Percentiles rank a stretch among this genome's conserved stretches.
Evolutionary conservation across 2,329 filamentous ascomycete genomes (phyloP).

Genomic region (Chalara sp.): DNA sequence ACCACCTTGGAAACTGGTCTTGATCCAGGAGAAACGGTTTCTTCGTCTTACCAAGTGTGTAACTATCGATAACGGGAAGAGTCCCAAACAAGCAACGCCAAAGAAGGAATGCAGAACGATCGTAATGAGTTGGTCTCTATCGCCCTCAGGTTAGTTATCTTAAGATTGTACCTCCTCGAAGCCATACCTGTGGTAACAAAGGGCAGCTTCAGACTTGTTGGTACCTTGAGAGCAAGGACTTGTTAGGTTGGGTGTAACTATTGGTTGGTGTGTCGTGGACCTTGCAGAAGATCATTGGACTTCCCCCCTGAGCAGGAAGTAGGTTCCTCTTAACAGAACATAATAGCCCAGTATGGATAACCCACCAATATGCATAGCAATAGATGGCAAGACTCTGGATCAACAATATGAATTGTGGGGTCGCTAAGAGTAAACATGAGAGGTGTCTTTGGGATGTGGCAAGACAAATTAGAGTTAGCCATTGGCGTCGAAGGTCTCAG

Average conservation of each 20-base stretch:
- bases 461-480: conserved; percentile 39
- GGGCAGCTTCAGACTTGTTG: neutral
- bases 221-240: neutral
- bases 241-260: neutral
- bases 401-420: neutral
- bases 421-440: neutral
- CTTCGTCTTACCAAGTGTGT: neutral
- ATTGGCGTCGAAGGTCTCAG: neutral
- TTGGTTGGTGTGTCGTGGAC: conserved; percentile 3
- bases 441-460: neutral
- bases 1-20: neutral
- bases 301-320: conserved; percentile 16
- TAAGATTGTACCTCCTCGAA: neutral
- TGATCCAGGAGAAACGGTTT: neutral
- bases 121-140: neutral
- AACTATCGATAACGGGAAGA: neutral
- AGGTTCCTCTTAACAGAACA: neutral
- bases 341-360: neutral
- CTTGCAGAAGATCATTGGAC: conserved; percentile 16
- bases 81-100: neutral
- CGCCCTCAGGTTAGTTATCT: neutral
- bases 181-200: neutral
- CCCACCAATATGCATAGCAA: neutral
- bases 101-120: neutral
- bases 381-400: neutral